These are phyloP conservation scores for Yamadazyma buinensis DNA, from an alignment of 1,139 yeast species.

Conservation along the genomic window DNA sequence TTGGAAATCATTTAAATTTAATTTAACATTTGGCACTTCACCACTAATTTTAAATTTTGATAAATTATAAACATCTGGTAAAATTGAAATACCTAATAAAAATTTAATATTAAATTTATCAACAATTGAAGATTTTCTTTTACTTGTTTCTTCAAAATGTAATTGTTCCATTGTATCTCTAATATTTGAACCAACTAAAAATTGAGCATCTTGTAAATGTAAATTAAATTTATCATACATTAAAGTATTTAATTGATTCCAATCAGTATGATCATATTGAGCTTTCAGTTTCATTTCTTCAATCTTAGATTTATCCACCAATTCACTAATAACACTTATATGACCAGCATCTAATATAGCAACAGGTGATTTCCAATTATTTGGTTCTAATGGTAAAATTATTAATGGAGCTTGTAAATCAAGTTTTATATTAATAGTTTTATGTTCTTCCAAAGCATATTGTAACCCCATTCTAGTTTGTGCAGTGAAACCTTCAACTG, in stretches of 20 bases:
- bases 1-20: conserved; percentile 82
- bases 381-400: conserved; percentile 81
- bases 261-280: conserved; percentile 68
- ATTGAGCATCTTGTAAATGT: conserved; percentile 79
- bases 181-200: conserved; percentile 80
- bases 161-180: conserved; percentile 71
- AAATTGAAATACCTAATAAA: conserved; percentile 72
- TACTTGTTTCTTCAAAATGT: conserved; percentile 40
- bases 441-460: conserved; percentile 91
- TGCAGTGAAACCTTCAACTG: conserved; percentile 84
- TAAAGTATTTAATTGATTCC: conserved; percentile 64
- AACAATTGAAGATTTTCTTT: conserved; percentile 51
- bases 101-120: conserved; percentile 76
- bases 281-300: conserved; percentile 69
- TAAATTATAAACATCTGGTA: conserved; percentile 74
- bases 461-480: conserved; percentile 92
- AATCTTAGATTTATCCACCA: conserved; percentile 68
- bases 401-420: conserved; percentile 93
- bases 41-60: conserved; percentile 76
- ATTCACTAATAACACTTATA: conserved; percentile 75
- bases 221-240: conserved; percentile 89
- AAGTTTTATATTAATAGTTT: conserved; percentile 76
- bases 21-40: conserved; percentile 67
- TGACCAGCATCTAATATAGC: conserved; percentile 96
- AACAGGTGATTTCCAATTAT: conserved; percentile 80